Evolutionary conservation across 2,329 filamentous ascomycete genomes (phyloP), one percentile per base, ranked within the genome.

Genomic region (Talaromyces atroroseus): DNA sequence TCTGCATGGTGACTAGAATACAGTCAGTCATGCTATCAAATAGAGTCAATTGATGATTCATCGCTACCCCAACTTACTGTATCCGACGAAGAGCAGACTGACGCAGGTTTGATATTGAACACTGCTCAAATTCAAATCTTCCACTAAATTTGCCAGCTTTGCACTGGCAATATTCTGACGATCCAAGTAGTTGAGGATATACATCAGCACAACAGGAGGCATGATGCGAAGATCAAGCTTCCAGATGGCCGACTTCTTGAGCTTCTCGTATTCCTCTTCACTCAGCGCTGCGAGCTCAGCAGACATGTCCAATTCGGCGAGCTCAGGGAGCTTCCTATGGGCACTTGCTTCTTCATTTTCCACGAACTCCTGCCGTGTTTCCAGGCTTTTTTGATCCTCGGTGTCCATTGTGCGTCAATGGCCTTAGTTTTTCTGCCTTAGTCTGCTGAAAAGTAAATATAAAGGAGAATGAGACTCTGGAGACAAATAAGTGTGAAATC

Each of bases 271-370:
- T 29, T 52, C 54, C 14, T 52, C 54, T 23, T 57, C 54, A 12
- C 49, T 57, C 29, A 20, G 60, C 52, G 53, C 67, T 54, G 56
- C 56, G 18, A 58, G 56, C 8, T 50, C 44, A n/a, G 51, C 20
- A 2, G 51, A 51, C 51, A 54, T 54, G 26, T n/a, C 10, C 47
- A 49, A 46, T 12, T 52, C 18, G 4, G 29, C 6, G 40, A 42
- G 18, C 14, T 21, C 20, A 18, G 36, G 40, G n/a, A 24, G 50
- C 36, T 32, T 44, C 7, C 14, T n/a, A 6, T 12, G 50, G 7
- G 5, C 40, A 16, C 36, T 38, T 6, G 11, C 36, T 6, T 40
- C 36, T n/a, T 14, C 36, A 40, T 40, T n/a, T 16, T 40, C 36
- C 36, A 40, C 36, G 16, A 40, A 40, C 8, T 40, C 36, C 36